Base-by-base conservation (phyloP, 1,139 yeast genomes). In the Geotrichum bryndzae region DNA sequence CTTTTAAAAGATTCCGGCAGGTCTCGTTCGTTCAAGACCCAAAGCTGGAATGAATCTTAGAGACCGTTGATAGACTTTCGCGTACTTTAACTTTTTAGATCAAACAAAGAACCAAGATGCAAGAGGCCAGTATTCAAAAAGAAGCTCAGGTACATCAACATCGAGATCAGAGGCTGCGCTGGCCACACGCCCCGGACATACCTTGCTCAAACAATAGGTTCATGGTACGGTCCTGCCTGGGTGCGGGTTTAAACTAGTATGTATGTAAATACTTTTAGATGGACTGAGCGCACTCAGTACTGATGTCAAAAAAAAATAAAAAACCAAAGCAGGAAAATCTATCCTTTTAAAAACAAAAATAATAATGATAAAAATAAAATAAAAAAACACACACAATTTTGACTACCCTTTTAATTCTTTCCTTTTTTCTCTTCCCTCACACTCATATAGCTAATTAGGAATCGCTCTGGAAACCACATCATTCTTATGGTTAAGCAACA, bases 401-500 rank as follows among this genome's bases (percentile, higher is more conserved):
- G 38, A 33, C 38, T 11, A 33, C 11, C 38, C 7, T 29, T 51
- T 51, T 29, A 35, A 18, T 18, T 18, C 18, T 18, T 29, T 23
- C 6, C 33, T 29, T 51, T 25, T 50, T 50, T 22, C 27, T 25
- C 41, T 51, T 51, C 15, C 10, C 54, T 51, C 38, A 15, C 11
- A 27, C 29, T 23, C 29, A 7, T 27, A 51, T 27, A 10, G 11
- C 27, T 10, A 31, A 18, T 23, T 25, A 23, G 23, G 18, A 23
- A 51, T 51, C 31, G 53, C 53, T 18, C 18, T 13, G 54, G 48
- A 48, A 15, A 29, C 57, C 22, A 41, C 55, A 54, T 23, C 29
- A 35, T 45, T 52, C 50, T 61, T n/a, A 62, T 57, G 63, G 63
- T 56, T 33, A 33, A 56, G 18, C 63, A 57, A 48, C 50, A 59